Percentiles rank a stretch among this genome's conserved stretches.
Conservation (phyloP, 805 yeast genomes). For the Starmera dryadoides region DNA sequence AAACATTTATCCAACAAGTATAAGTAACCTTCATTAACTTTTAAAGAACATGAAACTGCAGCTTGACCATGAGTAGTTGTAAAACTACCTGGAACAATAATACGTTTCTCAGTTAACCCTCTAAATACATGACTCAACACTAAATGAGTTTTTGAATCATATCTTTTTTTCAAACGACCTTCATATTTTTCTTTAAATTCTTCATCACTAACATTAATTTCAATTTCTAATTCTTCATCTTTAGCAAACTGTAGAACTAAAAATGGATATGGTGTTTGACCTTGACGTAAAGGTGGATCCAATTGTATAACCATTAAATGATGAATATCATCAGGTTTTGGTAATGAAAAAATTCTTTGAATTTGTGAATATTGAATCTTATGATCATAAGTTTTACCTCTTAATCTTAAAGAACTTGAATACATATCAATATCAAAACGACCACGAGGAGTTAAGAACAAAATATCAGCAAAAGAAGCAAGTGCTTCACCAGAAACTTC, state of each 20-base stretch:
- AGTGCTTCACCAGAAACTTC: conserved; percentile 92
- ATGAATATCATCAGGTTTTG: conserved; percentile 90
- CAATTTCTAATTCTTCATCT: conserved; percentile 89
- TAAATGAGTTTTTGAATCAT: conserved; percentile 78
- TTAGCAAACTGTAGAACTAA: conserved; percentile 81
- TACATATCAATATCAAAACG: conserved; percentile 96
- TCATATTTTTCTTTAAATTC: conserved; percentile 73
- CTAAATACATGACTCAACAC: conserved; percentile 84
- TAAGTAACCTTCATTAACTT: conserved; percentile 91
- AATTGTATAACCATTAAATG: conserved; percentile 84
- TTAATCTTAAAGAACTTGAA: conserved; percentile 74
- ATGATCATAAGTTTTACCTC: conserved; percentile 98
- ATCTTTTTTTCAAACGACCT: conserved; percentile 62
- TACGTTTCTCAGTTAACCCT: conserved; percentile 83
- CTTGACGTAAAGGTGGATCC: conserved; percentile 97
- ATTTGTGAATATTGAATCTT: conserved; percentile 86
- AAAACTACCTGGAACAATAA: conserved; percentile 79
- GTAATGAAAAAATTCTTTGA: conserved; percentile 84
- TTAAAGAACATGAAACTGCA: conserved; percentile 85
- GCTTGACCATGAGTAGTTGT: conserved; percentile 71
- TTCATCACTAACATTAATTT: conserved; percentile 75
- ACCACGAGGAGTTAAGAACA: conserved; percentile 96
- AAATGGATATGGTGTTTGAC: conserved; percentile 94
- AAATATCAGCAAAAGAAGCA: conserved; percentile 83
- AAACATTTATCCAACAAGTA: conserved; percentile 91